phyloP scores from a whole-genome alignment of 306 rosid genomes.

The Ammopiptanthus mongolicus region DNA sequence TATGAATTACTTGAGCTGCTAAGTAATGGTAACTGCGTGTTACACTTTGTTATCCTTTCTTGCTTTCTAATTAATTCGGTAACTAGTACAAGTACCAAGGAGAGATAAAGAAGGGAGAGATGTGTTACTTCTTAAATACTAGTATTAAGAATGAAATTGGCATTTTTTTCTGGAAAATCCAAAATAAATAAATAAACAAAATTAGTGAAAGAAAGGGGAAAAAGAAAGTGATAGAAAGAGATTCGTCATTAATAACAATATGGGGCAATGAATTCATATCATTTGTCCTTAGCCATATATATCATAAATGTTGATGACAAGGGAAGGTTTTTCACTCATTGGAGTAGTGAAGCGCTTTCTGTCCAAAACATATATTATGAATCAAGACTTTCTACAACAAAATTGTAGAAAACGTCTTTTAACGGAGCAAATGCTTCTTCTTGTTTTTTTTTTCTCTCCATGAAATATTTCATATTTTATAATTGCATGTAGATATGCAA shows the following conservation, averaged over 20 bases:
- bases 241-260: conserved; percentile 17
- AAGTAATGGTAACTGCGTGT: not conserved
- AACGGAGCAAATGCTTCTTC: no score
- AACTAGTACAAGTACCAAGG: no score
- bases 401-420: not conserved
- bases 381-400: not conserved
- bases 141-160: not conserved
- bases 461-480: no score
- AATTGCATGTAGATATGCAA: no score
- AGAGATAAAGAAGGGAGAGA: not conserved
- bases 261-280: conserved; percentile 10
- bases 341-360: not conserved
- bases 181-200: not conserved
- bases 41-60: not conserved
- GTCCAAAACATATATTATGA: not conserved
- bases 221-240: conserved; percentile 29
- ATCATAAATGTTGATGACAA: conserved; percentile 10
- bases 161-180: conserved; percentile 9
- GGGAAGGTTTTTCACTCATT: not conserved
- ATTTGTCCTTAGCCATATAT: not conserved
- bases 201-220: not conserved
- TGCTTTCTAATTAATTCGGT: not conserved
- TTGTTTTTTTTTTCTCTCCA: no score
- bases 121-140: not conserved
- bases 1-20: not conserved